A percentile compares a stretch with the other conserved stretches of the same genome.
phyloP scores from a whole-genome alignment of 352 stramenopile species.

The Pythium oligandrum region DNA sequence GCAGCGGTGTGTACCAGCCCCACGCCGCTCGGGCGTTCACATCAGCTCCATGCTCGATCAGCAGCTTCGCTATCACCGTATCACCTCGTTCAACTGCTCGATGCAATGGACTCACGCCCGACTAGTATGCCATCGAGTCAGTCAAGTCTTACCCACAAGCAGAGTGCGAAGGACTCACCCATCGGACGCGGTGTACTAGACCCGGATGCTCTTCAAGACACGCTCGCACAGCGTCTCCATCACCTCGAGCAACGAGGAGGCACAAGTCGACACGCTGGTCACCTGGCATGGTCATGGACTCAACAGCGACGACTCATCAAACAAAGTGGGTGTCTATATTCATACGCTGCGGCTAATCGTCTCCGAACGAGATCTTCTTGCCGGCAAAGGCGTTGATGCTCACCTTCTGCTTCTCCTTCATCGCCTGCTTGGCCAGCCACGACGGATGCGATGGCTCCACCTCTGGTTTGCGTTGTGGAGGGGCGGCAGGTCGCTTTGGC shows the following conservation, averaged over 20 bases:
- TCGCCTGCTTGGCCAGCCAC: slow-evolving; percentile 75
- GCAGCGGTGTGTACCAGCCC: slow-evolving; percentile 77
- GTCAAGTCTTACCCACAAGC: too few species aligned
- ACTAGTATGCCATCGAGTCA: slow-evolving; percentile 25
- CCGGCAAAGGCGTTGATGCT: slow-evolving; percentile 61
- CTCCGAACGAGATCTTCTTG: slow-evolving; percentile 82
- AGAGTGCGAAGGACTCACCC: slow-evolving; percentile 27
- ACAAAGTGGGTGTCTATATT: too few species aligned
- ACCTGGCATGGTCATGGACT: too few species aligned
- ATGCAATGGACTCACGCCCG: slow-evolving; percentile 55
- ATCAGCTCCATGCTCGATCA: slow-evolving; percentile 42
- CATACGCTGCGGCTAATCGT: slow-evolving; percentile 20
- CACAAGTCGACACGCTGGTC: slow-evolving; percentile 28
- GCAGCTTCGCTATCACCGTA: slow-evolving; percentile 32
- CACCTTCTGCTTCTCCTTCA: slow-evolving; percentile 80
- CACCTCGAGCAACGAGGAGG: slow-evolving; percentile 44
- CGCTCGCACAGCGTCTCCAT: slow-evolving; percentile 27
- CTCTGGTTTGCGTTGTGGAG: slow-evolving; percentile 14
- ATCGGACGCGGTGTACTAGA: slow-evolving; percentile 46
- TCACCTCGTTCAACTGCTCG: slow-evolving; percentile 48
- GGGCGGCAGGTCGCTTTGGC: slow-evolving; percentile 2
- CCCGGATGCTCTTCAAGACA: slow-evolving; percentile 26
- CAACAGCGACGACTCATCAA: too few species aligned
- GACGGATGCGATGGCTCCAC: slow-evolving; percentile 44
- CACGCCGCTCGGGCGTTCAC: slow-evolving; percentile 59